A percentile compares a stretch with the other conserved stretches of the same genome.
These are phyloP conservation scores for Wickerhamia fluorescens DNA, from an alignment of 805 yeast genomes.

Conservation along the genomic window DNA sequence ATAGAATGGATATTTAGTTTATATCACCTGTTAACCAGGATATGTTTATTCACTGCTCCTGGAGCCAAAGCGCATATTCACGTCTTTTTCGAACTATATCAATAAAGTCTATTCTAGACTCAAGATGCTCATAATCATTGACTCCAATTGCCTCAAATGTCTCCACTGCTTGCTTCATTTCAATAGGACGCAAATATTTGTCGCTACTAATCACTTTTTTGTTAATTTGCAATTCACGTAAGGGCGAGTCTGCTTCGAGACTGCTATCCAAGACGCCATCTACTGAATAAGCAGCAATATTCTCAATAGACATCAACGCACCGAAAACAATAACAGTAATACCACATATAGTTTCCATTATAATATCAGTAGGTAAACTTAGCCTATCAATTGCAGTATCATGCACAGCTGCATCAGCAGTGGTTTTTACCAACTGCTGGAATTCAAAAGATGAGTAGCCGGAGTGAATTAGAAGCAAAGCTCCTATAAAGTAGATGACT, in stretches of 20 bases:
- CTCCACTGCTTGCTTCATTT: slow-evolving; percentile 38
- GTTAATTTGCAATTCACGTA: slow-evolving; percentile 5
- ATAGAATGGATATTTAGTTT: no score
- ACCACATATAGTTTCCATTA: slow-evolving; percentile 45
- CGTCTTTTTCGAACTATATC: slow-evolving; percentile 41
- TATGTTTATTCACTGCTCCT: slow-evolving; percentile 1
- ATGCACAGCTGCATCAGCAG: no score
- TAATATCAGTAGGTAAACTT: slow-evolving; percentile 38
- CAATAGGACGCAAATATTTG: slow-evolving; percentile 39
- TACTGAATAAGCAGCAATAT: slow-evolving; percentile 6
- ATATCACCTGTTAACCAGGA: no score
- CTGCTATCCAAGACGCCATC: slow-evolving; percentile 3
- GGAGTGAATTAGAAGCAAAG: slow-evolving; percentile 34
- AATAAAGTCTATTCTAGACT: slow-evolving; percentile 45
- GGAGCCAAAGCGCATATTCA: slow-evolving; percentile 34
- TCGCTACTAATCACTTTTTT: slow-evolving; percentile 16
- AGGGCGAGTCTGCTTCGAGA: slow-evolving; percentile 5
- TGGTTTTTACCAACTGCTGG: slow-evolving; percentile 30
- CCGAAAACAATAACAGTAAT: slow-evolving; percentile 36
- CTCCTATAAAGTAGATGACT: slow-evolving; percentile 6
- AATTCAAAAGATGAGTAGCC: slow-evolving; percentile 50
- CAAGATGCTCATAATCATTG: slow-evolving; percentile 40
- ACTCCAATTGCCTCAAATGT: slow-evolving; percentile 42
- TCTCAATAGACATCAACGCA: slow-evolving; percentile 24
- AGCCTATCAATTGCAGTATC: no score